Evolutionary conservation across 176 grass and related monocot genomes (phyloP).

Genomic region (Themeda triandra): DNA sequence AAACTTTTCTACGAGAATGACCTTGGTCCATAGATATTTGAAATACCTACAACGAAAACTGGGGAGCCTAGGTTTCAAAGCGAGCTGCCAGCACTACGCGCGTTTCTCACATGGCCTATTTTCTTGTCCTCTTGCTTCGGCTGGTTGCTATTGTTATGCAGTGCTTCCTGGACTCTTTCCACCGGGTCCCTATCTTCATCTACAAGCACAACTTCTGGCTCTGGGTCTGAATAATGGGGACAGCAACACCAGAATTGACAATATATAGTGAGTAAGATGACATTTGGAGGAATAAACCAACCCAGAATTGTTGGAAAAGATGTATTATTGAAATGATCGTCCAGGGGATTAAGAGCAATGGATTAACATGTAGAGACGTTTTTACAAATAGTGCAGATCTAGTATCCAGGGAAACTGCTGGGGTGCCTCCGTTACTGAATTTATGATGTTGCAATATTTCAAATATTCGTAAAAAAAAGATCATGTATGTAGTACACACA

Average conservation of each 20-base stretch:
- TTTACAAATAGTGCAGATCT: neutral
- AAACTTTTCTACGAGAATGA: no score
- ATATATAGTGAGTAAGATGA: neutral
- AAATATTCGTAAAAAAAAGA: neutral
- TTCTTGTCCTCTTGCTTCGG: no score
- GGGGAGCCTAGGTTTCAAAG: no score
- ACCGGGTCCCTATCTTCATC: slow-evolving; percentile 62
- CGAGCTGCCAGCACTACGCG: no score
- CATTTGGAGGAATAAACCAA: neutral
- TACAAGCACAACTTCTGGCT: slow-evolving; percentile 52
- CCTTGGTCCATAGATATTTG: no score
- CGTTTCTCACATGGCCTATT: no score
- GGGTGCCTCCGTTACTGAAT: neutral
- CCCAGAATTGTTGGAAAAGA: neutral
- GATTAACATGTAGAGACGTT: neutral
- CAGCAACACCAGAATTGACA: neutral
- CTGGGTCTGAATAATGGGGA: slow-evolving; percentile 53
- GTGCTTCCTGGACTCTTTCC: slow-evolving; percentile 54
- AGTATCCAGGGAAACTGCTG: neutral
- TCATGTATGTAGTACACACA: neutral
- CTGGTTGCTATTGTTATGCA: neutral
- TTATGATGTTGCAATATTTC: neutral
- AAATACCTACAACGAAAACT: no score
- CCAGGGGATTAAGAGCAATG: neutral
- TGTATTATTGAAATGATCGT: neutral